Conservation (phyloP, 495 filamentous ascomycete genomes). For the Talaromyces trachyspermus region DNA sequence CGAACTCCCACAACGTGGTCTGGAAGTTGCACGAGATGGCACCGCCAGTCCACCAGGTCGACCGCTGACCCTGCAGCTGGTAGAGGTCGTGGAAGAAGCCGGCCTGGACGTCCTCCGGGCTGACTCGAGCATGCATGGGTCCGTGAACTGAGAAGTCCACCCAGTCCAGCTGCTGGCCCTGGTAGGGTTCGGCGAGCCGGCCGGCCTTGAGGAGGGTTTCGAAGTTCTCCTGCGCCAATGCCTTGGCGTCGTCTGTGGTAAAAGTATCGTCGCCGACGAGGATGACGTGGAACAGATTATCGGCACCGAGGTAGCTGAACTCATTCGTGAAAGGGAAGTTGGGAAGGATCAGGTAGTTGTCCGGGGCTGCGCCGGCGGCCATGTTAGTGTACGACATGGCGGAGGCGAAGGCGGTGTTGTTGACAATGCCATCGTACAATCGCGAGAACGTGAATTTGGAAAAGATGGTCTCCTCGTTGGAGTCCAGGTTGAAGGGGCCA, state of each 20-base stretch:
- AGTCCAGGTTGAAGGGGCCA: constrained; percentile 28
- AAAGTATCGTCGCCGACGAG: constrained; percentile 29
- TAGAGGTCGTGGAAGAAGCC: constrained; percentile 31
- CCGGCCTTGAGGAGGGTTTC: constrained; percentile 22
- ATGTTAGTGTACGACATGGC: constrained; percentile 26
- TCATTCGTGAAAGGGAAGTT: constrained; percentile 27
- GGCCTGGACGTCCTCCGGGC: constrained; percentile 20
- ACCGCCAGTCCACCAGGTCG: constrained; percentile 36
- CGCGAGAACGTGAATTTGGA: constrained; percentile 22
- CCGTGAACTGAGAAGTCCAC: constrained; percentile 30
- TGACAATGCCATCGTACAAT: constrained; percentile 33
- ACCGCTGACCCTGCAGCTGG: constrained; percentile 29
- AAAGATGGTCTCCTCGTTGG: constrained; percentile 31
- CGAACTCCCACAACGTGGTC: constrained; percentile 32
- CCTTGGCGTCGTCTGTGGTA: constrained; percentile 20
- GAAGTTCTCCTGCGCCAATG: constrained; percentile 18
- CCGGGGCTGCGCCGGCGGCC: constrained; percentile 20
- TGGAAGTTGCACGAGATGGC: constrained; percentile 33
- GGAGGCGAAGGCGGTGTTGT: constrained; percentile 25
- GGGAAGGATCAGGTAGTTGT: constrained; percentile 23
- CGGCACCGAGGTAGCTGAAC: constrained; percentile 21
- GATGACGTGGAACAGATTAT: constrained; percentile 30
- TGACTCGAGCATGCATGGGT: constrained; percentile 26
- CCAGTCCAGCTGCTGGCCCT: constrained; percentile 18
- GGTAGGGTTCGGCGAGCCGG: constrained; percentile 12